A percentile compares a stretch with the other conserved stretches of the same genome.
Evolutionary conservation across 768 basidiomycete species (phyloP).

Genomic region (Holtermannia corniformis): DNA sequence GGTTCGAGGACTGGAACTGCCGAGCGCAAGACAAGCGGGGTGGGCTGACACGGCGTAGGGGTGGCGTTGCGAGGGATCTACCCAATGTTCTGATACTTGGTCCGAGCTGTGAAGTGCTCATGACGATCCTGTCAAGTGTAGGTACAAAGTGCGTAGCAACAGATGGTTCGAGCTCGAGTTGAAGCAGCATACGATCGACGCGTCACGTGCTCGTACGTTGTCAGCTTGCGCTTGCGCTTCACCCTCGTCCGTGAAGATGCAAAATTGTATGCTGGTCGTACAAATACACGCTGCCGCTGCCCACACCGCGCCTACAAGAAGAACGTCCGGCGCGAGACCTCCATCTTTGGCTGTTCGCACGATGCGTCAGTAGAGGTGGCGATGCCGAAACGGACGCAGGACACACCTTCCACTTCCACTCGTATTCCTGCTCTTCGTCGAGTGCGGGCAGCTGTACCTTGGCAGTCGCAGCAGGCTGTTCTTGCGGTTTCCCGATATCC

Average conservation of each 20-base stretch:
- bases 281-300: background rate
- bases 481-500: slow-evolving; percentile 31
- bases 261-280: background rate
- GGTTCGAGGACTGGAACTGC: slow-evolving; percentile 2
- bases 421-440: slow-evolving; percentile 40
- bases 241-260: no score
- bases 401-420: slow-evolving; percentile 44
- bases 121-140: no score
- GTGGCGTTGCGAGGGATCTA: no score
- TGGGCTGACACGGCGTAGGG: no score
- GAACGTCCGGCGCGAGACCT: slow-evolving; percentile 80
- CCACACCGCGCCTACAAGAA: slow-evolving; percentile 53
- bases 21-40: no score
- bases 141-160: no score
- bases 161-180: no score
- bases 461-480: slow-evolving; percentile 12
- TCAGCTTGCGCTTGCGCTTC: no score
- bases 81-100: no score
- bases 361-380: background rate
- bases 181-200: no score
- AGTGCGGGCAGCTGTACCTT: slow-evolving; percentile 28
- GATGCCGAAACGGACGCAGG: background rate
- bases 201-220: no score
- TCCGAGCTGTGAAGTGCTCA: no score
- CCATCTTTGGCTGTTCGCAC: slow-evolving; percentile 73